Evolutionary conservation across 208 protist species (phyloP).

Genomic region (Crithidia mellificae): DNA sequence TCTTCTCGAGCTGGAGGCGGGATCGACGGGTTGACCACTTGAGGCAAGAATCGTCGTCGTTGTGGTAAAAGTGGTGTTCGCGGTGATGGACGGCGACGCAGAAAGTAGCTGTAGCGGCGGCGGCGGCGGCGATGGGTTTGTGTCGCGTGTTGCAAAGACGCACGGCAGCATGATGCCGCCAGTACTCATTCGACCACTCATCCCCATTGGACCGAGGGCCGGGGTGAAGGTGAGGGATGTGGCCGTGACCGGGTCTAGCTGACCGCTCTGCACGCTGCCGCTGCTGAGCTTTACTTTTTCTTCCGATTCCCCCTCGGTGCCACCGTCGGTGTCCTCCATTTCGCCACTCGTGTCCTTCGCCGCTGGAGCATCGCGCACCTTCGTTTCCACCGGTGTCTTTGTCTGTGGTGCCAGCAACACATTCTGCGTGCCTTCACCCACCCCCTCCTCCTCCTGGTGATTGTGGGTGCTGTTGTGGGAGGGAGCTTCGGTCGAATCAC

Average conservation of each 20-base stretch:
- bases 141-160: background rate
- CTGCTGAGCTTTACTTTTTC: background rate
- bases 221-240: conserved; percentile 3
- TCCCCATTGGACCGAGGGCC: too few species aligned
- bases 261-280: background rate
- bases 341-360: too few species aligned
- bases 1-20: background rate
- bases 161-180: background rate
- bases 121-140: background rate
- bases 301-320: background rate
- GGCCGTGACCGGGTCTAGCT: background rate
- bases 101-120: background rate
- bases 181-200: background rate
- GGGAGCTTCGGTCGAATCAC: too few species aligned
- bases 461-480: too few species aligned
- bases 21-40: background rate
- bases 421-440: too few species aligned
- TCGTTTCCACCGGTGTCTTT: too few species aligned
- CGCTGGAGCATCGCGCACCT: too few species aligned
- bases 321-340: background rate
- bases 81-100: background rate
- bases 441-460: too few species aligned
- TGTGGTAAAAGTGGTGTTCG: background rate
- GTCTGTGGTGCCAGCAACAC: too few species aligned
- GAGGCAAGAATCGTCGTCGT: background rate